Conservation (phyloP, 2,329 filamentous ascomycete genomes). For the Aspergillus fructus region DNA sequence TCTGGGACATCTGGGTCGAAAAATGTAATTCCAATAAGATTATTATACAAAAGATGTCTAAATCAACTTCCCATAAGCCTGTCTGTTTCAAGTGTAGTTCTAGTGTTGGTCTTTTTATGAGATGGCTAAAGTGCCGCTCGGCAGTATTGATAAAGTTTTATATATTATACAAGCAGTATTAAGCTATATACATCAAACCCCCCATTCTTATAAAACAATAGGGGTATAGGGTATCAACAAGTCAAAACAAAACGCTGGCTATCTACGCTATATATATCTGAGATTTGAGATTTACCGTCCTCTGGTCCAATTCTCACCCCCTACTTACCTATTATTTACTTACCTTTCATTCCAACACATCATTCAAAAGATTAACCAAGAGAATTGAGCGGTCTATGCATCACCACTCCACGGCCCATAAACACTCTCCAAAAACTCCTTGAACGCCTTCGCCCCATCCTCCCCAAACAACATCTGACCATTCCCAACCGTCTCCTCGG, state of each 20-base stretch:
- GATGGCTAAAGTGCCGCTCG: too few relatives aligned
- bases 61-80: neutral
- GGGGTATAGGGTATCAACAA: too few relatives aligned
- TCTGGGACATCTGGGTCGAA: constrained; percentile 21
- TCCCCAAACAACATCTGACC: constrained; percentile 12
- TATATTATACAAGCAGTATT: too few relatives aligned
- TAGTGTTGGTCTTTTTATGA: too few relatives aligned
- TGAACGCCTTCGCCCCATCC: constrained; percentile 1
- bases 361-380: neutral
- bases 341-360: neutral
- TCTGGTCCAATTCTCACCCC: too few relatives aligned
- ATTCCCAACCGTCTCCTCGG: constrained; percentile 3
- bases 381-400: neutral
- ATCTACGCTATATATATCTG: too few relatives aligned
- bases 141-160: too few relatives aligned
- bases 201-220: too few relatives aligned
- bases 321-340: neutral
- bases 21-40: constrained; percentile 15
- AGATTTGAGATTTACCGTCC: too few relatives aligned
- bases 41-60: neutral
- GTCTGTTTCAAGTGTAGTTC: neutral
- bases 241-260: too few relatives aligned
- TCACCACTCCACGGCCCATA: neutral
- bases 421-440: constrained; percentile 4
- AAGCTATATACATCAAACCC: too few relatives aligned